phyloP scores from a whole-genome alignment of 2,329 filamentous ascomycete genomes.

The Ophiostoma populinum region DNA sequence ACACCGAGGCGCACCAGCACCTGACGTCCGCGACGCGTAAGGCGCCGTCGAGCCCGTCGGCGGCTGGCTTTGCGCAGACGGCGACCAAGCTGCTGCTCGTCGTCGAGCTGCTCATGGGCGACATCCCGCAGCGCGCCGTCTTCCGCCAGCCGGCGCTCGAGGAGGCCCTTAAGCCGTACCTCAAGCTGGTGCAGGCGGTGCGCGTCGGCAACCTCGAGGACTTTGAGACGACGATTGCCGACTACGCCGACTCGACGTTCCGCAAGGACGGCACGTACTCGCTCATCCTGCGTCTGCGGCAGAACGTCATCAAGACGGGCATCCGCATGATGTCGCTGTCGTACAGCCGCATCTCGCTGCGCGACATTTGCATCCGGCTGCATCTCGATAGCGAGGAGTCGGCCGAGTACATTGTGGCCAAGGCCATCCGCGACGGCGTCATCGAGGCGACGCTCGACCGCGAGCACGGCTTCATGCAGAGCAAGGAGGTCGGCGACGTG shows the following conservation, averaged over 20 bases:
- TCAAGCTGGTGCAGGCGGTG: conserved; percentile 84
- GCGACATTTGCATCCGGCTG: conserved; percentile 91
- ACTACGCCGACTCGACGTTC: conserved; percentile 61
- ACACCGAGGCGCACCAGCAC: conserved; percentile 93
- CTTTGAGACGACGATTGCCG: conserved; percentile 73
- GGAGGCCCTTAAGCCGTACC: conserved; percentile 76
- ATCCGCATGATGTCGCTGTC: conserved; percentile 98
- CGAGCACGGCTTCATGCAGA: conserved; percentile 95
- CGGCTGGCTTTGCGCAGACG: conserved; percentile 86
- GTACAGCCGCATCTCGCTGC: conserved; percentile 90
- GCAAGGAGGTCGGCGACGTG: conserved; percentile 87
- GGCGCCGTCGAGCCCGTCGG: conserved; percentile 75
- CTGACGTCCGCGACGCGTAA: conserved; percentile 87
- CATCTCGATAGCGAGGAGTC: conserved; percentile 92
- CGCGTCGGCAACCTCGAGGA: conserved; percentile 91
- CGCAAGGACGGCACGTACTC: conserved; percentile 90
- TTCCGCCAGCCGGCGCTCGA: conserved; percentile 86
- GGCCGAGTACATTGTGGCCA: conserved; percentile 96
- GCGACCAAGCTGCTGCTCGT: conserved; percentile 93
- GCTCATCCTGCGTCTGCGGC: conserved; percentile 78
- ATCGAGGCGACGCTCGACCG: conserved; percentile 91
- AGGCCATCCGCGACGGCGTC: conserved; percentile 92
- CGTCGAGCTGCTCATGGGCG: conserved; percentile 93
- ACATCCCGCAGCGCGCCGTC: conserved; percentile 86
- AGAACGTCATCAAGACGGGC: conserved; percentile 98